A percentile compares a stretch with the other conserved stretches of the same genome.
Conservation (phyloP, 257 asterid species). For the Solanum sejunctum region DNA sequence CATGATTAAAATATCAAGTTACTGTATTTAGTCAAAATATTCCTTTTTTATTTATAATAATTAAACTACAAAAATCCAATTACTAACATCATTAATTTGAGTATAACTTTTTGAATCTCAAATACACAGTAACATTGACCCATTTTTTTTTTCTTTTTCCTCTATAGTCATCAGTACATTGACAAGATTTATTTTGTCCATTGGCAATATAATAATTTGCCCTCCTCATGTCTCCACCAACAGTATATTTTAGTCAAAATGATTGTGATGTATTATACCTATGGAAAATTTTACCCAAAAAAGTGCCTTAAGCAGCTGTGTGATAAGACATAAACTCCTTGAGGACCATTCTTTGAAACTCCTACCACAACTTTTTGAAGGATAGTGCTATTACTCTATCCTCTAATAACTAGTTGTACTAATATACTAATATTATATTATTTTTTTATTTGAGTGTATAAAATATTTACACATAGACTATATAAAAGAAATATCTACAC, state of each 20-base stretch:
- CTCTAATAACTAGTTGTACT: neutral
- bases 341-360: constrained; percentile 15
- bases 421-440: neutral
- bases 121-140: neutral
- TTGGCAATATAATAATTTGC: neutral
- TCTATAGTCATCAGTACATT: neutral
- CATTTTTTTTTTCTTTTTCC: neutral
- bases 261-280: neutral
- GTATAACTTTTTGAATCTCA: neutral
- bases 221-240: neutral
- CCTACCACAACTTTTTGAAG: neutral
- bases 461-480: neutral
- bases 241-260: neutral
- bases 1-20: neutral
- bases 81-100: neutral
- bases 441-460: neutral
- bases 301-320: neutral
- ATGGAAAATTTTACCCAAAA: neutral
- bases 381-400: neutral
- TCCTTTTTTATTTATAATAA: neutral
- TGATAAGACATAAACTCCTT: constrained; percentile 15
- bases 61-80: neutral
- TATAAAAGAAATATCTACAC: neutral
- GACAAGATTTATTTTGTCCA: neutral
- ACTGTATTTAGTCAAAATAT: neutral